Conservation (phyloP, 1,284 basidiomycete species). For the Takashimella koratensis region DNA sequence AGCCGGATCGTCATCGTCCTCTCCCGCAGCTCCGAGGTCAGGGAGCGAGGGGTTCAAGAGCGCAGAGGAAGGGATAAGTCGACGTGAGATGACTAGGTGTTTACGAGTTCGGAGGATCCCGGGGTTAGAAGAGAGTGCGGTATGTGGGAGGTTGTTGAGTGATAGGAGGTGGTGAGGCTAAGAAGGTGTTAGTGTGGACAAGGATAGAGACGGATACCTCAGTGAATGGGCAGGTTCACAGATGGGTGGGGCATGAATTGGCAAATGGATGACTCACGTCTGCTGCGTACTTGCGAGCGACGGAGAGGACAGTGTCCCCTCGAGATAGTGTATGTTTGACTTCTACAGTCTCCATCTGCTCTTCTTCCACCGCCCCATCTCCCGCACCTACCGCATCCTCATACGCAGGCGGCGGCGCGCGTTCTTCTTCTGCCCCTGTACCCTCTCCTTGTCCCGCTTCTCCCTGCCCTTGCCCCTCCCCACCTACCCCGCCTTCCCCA, state of each 20-base stretch:
- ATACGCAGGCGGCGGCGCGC: not conserved
- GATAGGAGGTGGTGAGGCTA: conserved; percentile 34
- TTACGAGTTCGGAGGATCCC: conserved; percentile 18
- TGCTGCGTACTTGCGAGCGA: conserved; percentile 33
- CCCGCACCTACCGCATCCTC: not conserved
- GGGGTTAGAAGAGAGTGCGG: conserved; percentile 21
- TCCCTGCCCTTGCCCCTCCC: not conserved
- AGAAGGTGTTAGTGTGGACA: not conserved
- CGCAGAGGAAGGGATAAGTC: conserved; percentile 9
- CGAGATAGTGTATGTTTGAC: conserved; percentile 26
- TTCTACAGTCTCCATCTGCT: conserved; percentile 27
- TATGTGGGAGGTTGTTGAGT: conserved; percentile 27
- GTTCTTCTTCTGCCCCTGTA: not conserved
- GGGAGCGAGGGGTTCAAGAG: not conserved
- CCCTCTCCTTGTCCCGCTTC: not conserved
- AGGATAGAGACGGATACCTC: not conserved
- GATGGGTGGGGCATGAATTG: conserved; percentile 2
- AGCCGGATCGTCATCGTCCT: conserved; percentile 11
- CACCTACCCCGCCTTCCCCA: conserved; percentile 6
- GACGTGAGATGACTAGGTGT: conserved; percentile 10
- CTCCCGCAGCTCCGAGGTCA: not conserved
- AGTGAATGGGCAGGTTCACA: not conserved
- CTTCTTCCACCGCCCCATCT: conserved; percentile 4
- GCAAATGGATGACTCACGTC: conserved; percentile 27
- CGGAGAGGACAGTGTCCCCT: conserved; percentile 30